Percentiles rank a stretch among this genome's conserved stretches.
Evolutionary conservation across 257 asterid genomes (phyloP).

Genomic region (Ilex aquifolium): DNA sequence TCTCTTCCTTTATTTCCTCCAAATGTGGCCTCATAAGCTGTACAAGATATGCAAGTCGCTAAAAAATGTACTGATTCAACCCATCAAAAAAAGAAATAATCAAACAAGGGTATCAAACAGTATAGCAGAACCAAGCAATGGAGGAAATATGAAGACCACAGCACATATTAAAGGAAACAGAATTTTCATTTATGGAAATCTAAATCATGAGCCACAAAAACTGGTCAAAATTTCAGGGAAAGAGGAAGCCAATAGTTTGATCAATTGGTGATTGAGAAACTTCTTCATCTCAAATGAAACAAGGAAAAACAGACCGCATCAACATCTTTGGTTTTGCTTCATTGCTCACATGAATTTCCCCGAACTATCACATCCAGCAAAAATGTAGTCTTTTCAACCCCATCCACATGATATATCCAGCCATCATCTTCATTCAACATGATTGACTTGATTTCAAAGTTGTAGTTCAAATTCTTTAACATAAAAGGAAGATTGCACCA

Average conservation of each 20-base stretch:
- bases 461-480: not conserved
- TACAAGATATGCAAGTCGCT: slow-evolving; percentile 25
- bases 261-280: too few species aligned
- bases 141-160: not conserved
- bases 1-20: slow-evolving; percentile 75
- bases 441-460: not conserved
- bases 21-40: slow-evolving; percentile 72
- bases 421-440: not conserved
- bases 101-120: not conserved
- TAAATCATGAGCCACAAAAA: not conserved
- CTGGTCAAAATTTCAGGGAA: not conserved
- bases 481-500: not conserved
- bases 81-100: slow-evolving; percentile 1
- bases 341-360: too few species aligned
- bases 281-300: too few species aligned
- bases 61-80: slow-evolving; percentile 7
- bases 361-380: too few species aligned
- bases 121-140: not conserved
- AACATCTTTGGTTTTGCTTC: too few species aligned
- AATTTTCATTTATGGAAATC: not conserved
- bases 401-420: too few species aligned
- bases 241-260: too few species aligned
- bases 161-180: not conserved
- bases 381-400: too few species aligned
- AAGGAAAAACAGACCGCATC: too few species aligned